phyloP scores from a whole-genome alignment of 495 filamentous ascomycete genomes.

The Lentithecium fluviatile region DNA sequence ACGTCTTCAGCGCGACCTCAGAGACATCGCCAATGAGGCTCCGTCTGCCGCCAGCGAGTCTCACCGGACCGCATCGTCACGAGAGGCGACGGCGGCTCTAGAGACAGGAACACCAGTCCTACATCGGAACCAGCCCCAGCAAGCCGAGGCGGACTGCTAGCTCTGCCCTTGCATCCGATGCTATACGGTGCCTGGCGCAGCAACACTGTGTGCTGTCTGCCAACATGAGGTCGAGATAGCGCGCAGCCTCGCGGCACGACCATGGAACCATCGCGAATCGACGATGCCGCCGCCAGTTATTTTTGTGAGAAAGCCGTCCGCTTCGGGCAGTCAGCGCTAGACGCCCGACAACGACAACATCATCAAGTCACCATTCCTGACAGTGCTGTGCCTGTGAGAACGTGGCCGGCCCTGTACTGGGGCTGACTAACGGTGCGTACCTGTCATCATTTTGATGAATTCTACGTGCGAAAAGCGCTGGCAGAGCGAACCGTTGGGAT shows the following conservation, averaged over 20 bases:
- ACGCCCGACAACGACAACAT: background rate
- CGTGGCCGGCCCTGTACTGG: background rate
- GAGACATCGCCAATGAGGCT: background rate
- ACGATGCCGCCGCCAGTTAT: background rate
- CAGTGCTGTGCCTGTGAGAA: background rate
- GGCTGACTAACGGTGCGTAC: constrained; percentile 7
- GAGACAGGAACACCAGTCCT: background rate
- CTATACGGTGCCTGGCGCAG: background rate
- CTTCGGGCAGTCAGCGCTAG: background rate
- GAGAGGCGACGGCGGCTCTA: no score
- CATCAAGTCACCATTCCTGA: background rate
- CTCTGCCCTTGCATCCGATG: background rate
- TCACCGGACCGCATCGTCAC: background rate
- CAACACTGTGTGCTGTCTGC: background rate
- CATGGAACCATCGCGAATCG: background rate
- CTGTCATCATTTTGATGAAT: constrained; percentile 1
- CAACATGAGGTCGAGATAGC: background rate
- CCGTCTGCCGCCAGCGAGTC: background rate
- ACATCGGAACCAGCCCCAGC: background rate
- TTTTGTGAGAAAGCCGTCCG: background rate
- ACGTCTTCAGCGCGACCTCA: background rate
- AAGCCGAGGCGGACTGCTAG: background rate
- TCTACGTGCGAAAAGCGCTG: background rate
- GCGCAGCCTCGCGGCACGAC: background rate
- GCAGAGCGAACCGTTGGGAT: background rate